Evolutionary conservation across 1,284 basidiomycete species (phyloP).

Genomic region (Bondarzewia mesenterica): DNA sequence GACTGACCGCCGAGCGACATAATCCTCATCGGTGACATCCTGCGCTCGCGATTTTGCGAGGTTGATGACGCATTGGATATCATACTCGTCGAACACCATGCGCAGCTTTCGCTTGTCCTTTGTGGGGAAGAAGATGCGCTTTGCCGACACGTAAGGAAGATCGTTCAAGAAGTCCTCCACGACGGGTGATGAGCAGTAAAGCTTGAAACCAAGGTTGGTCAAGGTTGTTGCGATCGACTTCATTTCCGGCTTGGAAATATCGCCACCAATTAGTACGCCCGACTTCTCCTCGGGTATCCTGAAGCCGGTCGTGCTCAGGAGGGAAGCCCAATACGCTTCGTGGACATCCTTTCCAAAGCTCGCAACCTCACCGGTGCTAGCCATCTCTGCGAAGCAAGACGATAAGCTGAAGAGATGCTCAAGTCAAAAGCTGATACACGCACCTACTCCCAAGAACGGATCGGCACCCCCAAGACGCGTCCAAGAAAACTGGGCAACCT

Average conservation of each 20-base stretch:
- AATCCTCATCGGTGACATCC: constrained; percentile 87
- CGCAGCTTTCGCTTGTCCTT: constrained; percentile 95
- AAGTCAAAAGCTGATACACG: constrained; percentile 6
- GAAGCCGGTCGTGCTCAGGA: constrained; percentile 88
- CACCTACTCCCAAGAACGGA: constrained; percentile 93
- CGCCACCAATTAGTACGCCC: constrained; percentile 85
- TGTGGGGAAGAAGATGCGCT: constrained; percentile 94
- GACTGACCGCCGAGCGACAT: constrained; percentile 80
- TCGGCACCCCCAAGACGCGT: constrained; percentile 91
- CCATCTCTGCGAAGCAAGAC: constrained; percentile 69
- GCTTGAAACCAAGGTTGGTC: constrained; percentile 80
- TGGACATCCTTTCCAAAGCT: constrained; percentile 91
- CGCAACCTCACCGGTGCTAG: constrained; percentile 98
- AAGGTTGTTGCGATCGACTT: constrained; percentile 70
- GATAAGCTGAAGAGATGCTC: constrained; percentile 1
- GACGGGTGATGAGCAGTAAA: constrained; percentile 77
- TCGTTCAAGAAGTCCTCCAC: constrained; percentile 84
- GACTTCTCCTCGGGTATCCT: constrained; percentile 76
- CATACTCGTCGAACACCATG: constrained; percentile 89
- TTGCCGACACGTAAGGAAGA: constrained; percentile 72
- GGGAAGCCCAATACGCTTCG: constrained; percentile 94
- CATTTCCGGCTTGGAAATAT: constrained; percentile 79
- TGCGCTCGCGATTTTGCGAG: constrained; percentile 78
- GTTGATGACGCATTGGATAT: constrained; percentile 95
- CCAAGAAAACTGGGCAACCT: constrained; percentile 99